Percentiles rank a stretch among this genome's conserved stretches.
Conservation (phyloP, 768 basidiomycete genomes). For the Lyophyllum semitale region DNA sequence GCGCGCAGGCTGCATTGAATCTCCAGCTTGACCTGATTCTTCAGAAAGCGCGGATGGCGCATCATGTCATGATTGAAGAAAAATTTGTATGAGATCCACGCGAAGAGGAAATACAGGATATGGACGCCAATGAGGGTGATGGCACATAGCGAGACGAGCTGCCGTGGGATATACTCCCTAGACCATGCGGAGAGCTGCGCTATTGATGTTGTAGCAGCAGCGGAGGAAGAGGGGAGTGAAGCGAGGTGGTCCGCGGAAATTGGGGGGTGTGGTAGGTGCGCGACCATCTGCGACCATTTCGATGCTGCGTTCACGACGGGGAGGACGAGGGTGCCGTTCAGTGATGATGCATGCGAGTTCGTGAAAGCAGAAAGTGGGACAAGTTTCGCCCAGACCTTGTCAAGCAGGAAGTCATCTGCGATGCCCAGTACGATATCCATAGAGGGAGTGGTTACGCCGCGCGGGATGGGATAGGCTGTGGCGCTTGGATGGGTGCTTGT, state of each 20-base stretch:
- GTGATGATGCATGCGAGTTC: slow-evolving; percentile 28
- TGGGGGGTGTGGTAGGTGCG: slow-evolving; percentile 59
- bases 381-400: slow-evolving; percentile 75
- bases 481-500: not conserved
- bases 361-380: slow-evolving; percentile 63
- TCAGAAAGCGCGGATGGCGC: slow-evolving; percentile 90
- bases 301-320: slow-evolving; percentile 34
- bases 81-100: slow-evolving; percentile 77
- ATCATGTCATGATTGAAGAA: slow-evolving; percentile 97
- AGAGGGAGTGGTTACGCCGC: slow-evolving; percentile 5
- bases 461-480: not conserved
- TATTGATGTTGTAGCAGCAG: slow-evolving; percentile 23
- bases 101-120: slow-evolving; percentile 86
- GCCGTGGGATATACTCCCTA: slow-evolving; percentile 79
- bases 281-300: slow-evolving; percentile 56
- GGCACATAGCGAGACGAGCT: slow-evolving; percentile 66
- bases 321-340: slow-evolving; percentile 42
- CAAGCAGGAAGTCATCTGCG: slow-evolving; percentile 73
- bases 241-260: slow-evolving; percentile 38
- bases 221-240: slow-evolving; percentile 25
- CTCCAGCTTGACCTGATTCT: slow-evolving; percentile 83
- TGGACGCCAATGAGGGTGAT: slow-evolving; percentile 84
- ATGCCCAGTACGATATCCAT: slow-evolving; percentile 88
- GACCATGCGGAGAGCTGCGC: slow-evolving; percentile 74
- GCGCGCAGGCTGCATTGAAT: slow-evolving; percentile 73